Percentiles rank a stretch among this genome's conserved stretches.
phyloP scores from a whole-genome alignment of 2,329 filamentous ascomycete genomes.

The Fusarium sp. region DNA sequence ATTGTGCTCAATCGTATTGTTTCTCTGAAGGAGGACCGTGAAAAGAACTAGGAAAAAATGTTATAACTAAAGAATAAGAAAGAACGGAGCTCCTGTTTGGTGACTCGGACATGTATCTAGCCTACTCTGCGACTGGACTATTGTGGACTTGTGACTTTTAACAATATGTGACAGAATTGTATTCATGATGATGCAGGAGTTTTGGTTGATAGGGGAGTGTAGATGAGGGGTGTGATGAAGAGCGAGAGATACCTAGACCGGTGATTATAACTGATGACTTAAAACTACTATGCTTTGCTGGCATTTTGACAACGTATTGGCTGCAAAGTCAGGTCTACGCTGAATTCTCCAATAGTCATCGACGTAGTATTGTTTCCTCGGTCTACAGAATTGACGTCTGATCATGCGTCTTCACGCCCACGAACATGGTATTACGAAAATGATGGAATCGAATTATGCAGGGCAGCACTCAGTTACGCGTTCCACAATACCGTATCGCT shows the following conservation, averaged over 20 bases:
- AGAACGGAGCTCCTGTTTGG: neutral
- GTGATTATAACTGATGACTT: neutral
- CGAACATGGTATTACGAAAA: neutral
- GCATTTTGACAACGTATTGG: no score
- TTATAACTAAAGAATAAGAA: neutral
- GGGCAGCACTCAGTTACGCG: neutral
- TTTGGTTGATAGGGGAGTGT: neutral
- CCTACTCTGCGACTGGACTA: neutral
- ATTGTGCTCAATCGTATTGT: conserved; percentile 93
- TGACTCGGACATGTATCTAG: neutral
- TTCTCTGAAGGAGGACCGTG: conserved; percentile 87
- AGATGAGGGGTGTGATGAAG: neutral
- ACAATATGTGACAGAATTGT: neutral
- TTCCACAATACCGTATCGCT: neutral
- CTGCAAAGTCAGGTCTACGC: neutral
- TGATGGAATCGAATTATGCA: neutral
- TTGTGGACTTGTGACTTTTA: neutral
- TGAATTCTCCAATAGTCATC: no score
- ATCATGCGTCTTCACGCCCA: neutral
- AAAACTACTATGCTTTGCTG: no score
- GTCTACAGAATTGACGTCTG: neutral
- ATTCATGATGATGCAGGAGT: neutral
- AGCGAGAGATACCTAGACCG: neutral
- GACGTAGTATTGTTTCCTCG: neutral
- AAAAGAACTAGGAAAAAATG: conserved; percentile 61